phyloP scores from a whole-genome alignment of 1,139 yeast genomes.

The Ogataea hybrid region DNA sequence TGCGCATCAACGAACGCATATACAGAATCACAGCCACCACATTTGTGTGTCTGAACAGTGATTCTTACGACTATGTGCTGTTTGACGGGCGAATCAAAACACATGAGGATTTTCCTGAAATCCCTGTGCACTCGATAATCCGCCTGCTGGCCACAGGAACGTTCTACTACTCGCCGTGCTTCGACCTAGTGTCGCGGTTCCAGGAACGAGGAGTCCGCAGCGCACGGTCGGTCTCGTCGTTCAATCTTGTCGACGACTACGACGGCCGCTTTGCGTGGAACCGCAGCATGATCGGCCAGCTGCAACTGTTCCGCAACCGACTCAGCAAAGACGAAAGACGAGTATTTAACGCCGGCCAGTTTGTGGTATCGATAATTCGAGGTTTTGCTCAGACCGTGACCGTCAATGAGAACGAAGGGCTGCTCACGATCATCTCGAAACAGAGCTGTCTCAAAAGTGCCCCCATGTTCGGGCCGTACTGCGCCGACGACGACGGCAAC shows the following conservation, averaged over 20 bases:
- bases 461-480: constrained; percentile 63
- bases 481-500: constrained; percentile 70
- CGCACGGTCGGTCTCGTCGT: constrained; percentile 38
- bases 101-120: constrained; percentile 41
- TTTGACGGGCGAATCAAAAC: constrained; percentile 25
- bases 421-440: constrained; percentile 61
- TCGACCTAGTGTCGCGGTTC: constrained; percentile 60
- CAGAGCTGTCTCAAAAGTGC: constrained; percentile 62
- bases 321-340: constrained; percentile 48
- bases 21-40: constrained; percentile 55
- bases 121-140: constrained; percentile 59
- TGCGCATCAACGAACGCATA: constrained; percentile 52
- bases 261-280: constrained; percentile 68
- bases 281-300: constrained; percentile 52
- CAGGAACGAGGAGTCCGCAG: constrained; percentile 49
- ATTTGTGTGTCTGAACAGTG: constrained; percentile 60
- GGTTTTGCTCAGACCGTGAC: constrained; percentile 68
- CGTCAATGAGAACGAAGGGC: constrained; percentile 33
- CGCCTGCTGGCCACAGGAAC: constrained; percentile 59
- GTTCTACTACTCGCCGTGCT: constrained; percentile 63
- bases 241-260: constrained; percentile 39
- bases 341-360: constrained; percentile 54
- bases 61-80: constrained; percentile 45
- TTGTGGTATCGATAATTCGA: constrained; percentile 57
- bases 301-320: constrained; percentile 58